These are phyloP conservation scores for Monosporozyma yasuniensis DNA, from an alignment of 805 yeast genomes.

Conservation along the genomic window DNA sequence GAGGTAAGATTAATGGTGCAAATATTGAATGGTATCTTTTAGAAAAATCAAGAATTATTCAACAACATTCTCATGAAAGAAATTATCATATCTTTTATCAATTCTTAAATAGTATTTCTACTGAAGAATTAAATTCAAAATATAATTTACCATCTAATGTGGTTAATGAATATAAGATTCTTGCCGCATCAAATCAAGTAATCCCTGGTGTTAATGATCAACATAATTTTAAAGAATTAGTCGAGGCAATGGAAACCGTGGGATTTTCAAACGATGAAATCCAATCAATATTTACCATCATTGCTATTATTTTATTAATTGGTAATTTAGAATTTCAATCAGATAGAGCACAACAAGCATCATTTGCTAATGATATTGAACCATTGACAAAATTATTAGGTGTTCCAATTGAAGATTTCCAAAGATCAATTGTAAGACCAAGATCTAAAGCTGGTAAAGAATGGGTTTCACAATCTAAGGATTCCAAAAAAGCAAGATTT, in stretches of 20 bases:
- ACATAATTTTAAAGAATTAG: constrained; percentile 52
- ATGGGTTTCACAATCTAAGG: constrained; percentile 67
- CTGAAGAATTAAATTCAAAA: constrained; percentile 30
- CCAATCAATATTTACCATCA: constrained; percentile 48
- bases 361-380: constrained; percentile 40
- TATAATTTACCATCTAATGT: constrained; percentile 35
- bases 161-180: constrained; percentile 33
- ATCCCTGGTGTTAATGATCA: constrained; percentile 74
- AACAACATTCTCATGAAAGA: constrained; percentile 68
- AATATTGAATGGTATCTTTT: constrained; percentile 88
- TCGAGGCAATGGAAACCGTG: constrained; percentile 62
- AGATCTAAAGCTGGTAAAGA: constrained; percentile 89
- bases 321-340: constrained; percentile 76
- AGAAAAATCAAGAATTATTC: constrained; percentile 86
- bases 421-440: constrained; percentile 60
- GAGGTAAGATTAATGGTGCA: constrained; percentile 73
- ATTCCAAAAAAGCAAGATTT: constrained; percentile 69
- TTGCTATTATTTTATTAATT: constrained; percentile 71
- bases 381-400: constrained; percentile 57
- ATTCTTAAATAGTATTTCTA: constrained; percentile 56
- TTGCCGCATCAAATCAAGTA: constrained; percentile 45
- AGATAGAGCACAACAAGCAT: constrained; percentile 68
- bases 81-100: constrained; percentile 94
- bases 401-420: constrained; percentile 41
- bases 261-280: constrained; percentile 54